Evolutionary conservation across 2,329 filamentous ascomycete genomes (phyloP).

Genomic region (Cladophialophora bantiana): DNA sequence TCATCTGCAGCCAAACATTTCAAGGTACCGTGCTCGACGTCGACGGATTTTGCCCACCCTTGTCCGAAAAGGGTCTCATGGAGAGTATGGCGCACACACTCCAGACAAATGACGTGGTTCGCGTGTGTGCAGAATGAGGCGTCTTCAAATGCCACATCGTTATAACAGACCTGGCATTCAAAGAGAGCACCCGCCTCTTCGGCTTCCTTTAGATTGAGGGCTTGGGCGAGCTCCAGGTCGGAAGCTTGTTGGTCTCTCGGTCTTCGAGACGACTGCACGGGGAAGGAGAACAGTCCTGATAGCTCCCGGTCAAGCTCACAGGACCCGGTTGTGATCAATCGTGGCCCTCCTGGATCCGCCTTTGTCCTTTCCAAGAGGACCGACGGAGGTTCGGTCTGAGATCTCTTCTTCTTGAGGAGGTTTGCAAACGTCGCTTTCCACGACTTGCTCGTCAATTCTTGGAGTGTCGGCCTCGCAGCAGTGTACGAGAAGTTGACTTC

Average conservation of each 20-base stretch:
- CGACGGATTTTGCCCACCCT: conserved; percentile 83
- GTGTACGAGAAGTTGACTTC: conserved; percentile 57
- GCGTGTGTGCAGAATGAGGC: conserved; percentile 54
- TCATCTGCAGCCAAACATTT: conserved; percentile 81
- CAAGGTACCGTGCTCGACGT: conserved; percentile 74
- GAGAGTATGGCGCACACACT: conserved; percentile 80
- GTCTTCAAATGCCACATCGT: conserved; percentile 57
- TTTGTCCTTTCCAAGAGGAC: conserved; percentile 48
- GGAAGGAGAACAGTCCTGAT: conserved; percentile 47
- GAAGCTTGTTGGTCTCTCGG: conserved; percentile 47
- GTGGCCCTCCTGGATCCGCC: conserved; percentile 42
- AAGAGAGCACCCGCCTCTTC: conserved; percentile 51
- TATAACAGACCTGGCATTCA: conserved; percentile 58
- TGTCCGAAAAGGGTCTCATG: conserved; percentile 93
- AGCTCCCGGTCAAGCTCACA: conserved; percentile 54
- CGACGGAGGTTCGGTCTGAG: conserved; percentile 50
- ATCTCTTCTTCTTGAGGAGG: conserved; percentile 52
- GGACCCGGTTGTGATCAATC: conserved; percentile 52
- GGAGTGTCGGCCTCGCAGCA: conserved; percentile 52
- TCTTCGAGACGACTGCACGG: conserved; percentile 46
- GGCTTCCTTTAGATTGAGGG: conserved; percentile 53
- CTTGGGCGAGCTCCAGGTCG: conserved; percentile 50
- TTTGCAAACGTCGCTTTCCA: conserved; percentile 55
- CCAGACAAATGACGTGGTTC: conserved; percentile 61
- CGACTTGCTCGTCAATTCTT: conserved; percentile 50